Percentiles rank a stretch among this genome's conserved stretches.
Evolutionary conservation across 2,329 filamentous ascomycete genomes (phyloP).

Genomic region (Volutella citrinella): DNA sequence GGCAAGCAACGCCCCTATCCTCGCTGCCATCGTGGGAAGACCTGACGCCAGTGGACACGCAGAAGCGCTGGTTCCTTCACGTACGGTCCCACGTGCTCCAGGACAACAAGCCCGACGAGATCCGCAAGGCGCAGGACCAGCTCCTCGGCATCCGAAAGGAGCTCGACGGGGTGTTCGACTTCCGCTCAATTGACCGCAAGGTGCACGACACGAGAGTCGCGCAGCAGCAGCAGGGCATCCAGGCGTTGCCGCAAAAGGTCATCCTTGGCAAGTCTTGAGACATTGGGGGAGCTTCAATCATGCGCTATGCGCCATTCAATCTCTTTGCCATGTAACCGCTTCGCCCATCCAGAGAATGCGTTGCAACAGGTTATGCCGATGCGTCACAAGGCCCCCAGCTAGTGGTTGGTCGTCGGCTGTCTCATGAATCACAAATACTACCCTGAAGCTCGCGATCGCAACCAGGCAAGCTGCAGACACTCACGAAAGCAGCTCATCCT

Average conservation of each 20-base stretch:
- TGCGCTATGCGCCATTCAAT: too few species aligned
- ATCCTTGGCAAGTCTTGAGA: conserved; percentile 29
- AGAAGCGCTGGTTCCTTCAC: conserved; percentile 52
- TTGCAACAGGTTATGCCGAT: too few species aligned
- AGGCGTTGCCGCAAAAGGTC: conserved; percentile 37
- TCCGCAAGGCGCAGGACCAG: conserved; percentile 52
- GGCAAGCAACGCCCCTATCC: conserved; percentile 13
- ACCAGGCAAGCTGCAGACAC: too few species aligned
- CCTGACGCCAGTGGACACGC: conserved; percentile 46
- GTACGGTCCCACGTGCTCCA: conserved; percentile 53
- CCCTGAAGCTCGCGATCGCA: too few species aligned
- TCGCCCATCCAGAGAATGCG: too few species aligned
- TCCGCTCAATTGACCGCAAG: conserved; percentile 49
- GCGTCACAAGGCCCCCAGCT: too few species aligned
- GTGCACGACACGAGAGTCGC: conserved; percentile 50
- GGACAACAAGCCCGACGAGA: conserved; percentile 56
- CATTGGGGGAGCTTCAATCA: too few species aligned
- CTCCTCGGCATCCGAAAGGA: conserved; percentile 45
- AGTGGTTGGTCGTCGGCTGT: too few species aligned
- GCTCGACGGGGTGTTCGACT: conserved; percentile 51
- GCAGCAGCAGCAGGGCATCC: conserved; percentile 35
- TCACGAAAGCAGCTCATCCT: too few species aligned
- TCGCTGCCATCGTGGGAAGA: conserved; percentile 45
- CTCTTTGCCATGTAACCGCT: too few species aligned
- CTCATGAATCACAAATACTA: too few species aligned